phyloP scores from a whole-genome alignment of 306 rosid species.

The Lithocarpus polystachyus region DNA sequence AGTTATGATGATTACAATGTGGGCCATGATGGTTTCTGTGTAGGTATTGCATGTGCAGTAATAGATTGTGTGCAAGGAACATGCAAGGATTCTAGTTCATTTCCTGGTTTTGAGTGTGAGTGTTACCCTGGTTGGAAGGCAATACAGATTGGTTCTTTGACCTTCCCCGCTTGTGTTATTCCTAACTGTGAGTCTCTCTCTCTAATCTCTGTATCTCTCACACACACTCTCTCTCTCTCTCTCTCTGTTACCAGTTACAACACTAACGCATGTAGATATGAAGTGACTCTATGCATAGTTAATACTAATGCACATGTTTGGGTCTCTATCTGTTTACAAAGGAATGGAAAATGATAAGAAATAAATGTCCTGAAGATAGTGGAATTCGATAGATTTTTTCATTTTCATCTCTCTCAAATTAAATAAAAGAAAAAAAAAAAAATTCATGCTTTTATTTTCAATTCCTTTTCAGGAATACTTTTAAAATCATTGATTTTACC shows the following conservation, averaged over 20 bases:
- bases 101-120: conserved; percentile 36
- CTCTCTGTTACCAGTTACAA: neutral
- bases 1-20: neutral
- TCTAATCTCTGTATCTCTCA: neutral
- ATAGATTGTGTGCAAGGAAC: conserved; percentile 41
- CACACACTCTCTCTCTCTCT: neutral
- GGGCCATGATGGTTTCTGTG: neutral
- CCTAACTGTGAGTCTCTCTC: conserved; percentile 34
- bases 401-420: too few relatives aligned
- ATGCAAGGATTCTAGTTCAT: conserved; percentile 33
- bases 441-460: too few relatives aligned
- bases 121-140: conserved; percentile 31
- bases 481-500: too few relatives aligned
- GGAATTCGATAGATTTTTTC: too few relatives aligned
- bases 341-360: too few relatives aligned
- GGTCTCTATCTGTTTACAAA: too few relatives aligned
- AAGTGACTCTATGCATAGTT: too few relatives aligned
- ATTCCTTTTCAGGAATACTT: too few relatives aligned
- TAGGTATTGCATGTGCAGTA: conserved; percentile 11
- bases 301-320: too few relatives aligned
- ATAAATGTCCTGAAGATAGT: too few relatives aligned
- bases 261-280: too few relatives aligned
- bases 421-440: too few relatives aligned
- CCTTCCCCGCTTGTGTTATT: conserved; percentile 27
- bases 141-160: conserved; percentile 22